These are phyloP conservation scores for Meripilus lineatus DNA, from an alignment of 1,284 basidiomycete genomes.

Conservation along the genomic window DNA sequence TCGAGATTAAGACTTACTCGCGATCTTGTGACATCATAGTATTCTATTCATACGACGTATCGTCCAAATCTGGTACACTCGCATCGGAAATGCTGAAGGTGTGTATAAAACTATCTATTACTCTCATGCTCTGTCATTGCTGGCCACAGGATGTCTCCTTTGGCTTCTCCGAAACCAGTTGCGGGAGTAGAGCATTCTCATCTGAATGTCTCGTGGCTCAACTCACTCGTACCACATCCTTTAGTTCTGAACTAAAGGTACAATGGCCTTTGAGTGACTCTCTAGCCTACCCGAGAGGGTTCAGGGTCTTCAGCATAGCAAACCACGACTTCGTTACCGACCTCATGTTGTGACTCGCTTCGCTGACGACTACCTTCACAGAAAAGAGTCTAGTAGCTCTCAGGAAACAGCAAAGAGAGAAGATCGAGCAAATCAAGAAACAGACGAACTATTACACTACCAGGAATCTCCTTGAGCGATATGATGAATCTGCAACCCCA, in stretches of 20 bases:
- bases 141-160: no score
- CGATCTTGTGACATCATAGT: slow-evolving; percentile 35
- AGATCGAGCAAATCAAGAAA: slow-evolving; percentile 96
- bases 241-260: no score
- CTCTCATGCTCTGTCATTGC: neutral
- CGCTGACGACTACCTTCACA: slow-evolving; percentile 25
- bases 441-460: slow-evolving; percentile 95
- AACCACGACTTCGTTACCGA: no score
- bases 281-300: no score
- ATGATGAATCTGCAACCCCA: slow-evolving; percentile 60
- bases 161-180: no score
- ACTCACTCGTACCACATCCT: no score
- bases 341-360: neutral
- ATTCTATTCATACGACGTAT: slow-evolving; percentile 81
- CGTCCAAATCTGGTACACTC: slow-evolving; percentile 83
- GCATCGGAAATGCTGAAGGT: slow-evolving; percentile 87
- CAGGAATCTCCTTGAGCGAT: slow-evolving; percentile 85
- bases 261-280: no score
- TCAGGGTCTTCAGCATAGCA: no score
- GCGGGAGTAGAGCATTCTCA: no score
- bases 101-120: slow-evolving; percentile 18
- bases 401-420: slow-evolving; percentile 77
- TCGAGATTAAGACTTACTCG: no score
- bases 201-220: no score
- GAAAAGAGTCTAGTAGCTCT: slow-evolving; percentile 79